Evolutionary conservation across 2,329 filamentous ascomycete species (phyloP), one percentile per base, ranked within the genome.

Genomic region (Pseudodiploospora longispora): DNA sequence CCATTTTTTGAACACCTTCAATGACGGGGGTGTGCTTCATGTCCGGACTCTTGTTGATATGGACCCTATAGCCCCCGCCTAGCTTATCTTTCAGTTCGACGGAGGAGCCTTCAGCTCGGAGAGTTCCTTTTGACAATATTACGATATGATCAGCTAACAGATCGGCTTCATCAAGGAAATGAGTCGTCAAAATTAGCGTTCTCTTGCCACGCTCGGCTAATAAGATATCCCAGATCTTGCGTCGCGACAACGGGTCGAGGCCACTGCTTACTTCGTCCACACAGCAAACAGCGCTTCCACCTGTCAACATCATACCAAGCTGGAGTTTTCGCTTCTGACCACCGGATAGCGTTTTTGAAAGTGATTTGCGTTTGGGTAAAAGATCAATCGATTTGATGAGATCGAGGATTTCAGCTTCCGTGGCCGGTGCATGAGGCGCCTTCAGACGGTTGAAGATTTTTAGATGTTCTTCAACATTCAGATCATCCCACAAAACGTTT

Each of bases 161-260:
- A 58, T 96, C 90, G 1, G 90, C 91, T 63, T 96, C 91, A 56
- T 96, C 91, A 6, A 96, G 72, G 62, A 95, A 96, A 61, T 96
- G 91, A 0, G 90, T 96, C 0, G 90, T 96, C 46, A 96, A 64
- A 36, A 96, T 78, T 54, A 95, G 85, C 0, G 90, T 95, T 36
- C 90, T 74, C 47, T 74, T 74, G 19, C 88, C 89, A 46, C 90
- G 80, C 62, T 95, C 89, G 1, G 85, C 85, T 9, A 95, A 71
- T 27, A 96, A 70, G 47, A 96, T 96, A 53, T 95, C 88, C 90
- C 90, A 96, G 27, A 96, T 87, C 66, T 95, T 95, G 29, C 89
- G 72, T 43, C 91, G 75, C 19, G 85, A 90, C 1, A 96, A 69
- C 0, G 91, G 89, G 58, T 96, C 90, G 19, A 96, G 74, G 10